Base-by-base conservation (phyloP, 345 rosid species). In the Eucalyptus polyanthemos region DNA sequence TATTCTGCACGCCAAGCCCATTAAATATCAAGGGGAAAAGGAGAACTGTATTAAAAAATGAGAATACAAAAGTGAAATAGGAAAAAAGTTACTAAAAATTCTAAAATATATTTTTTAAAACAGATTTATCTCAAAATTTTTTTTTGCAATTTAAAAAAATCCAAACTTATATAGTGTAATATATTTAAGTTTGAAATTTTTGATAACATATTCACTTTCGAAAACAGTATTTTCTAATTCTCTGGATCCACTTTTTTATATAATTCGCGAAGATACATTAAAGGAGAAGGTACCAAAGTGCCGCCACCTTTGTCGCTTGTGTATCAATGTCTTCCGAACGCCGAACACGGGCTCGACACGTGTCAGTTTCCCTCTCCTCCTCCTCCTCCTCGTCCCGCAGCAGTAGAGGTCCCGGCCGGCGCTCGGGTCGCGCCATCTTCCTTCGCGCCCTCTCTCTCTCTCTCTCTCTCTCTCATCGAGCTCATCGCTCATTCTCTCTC, bases 101-200 rank as follows among this genome's bases (percentile, higher is more conserved):
- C 24, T 19, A 53, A 19, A 53, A 53, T 53, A 56, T 56, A 56
- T 54, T 2, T 54, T 0, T 1, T 4, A 54, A 0, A 9, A 22
- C 27, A 21, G 1, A 54, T 22, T 54, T 54, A 54, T 24, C 12
- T 21, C 25, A 56, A 54, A 56, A 54, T 2, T 0, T 22, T 21
- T 8, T 56, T 56, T 22, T 56, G 0, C 1, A 21, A 56, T 21
- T 22, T 9, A 8, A 56, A 56, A 56, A 17, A 7, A 3, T 0
- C 22, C 4, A 7, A 7, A 53, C 4, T 53, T 53, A 53, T 53
- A 53, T 53, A 53, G 22, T 19, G 4, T 53, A 53, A 7, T 9
- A 0, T 53, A 53, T 53, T 53, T 42, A 17, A 9, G 0, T 19
- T 53, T 53, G 5, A 53, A 1, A 53, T 53, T 53, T 19, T 53